Base-by-base conservation (phyloP, 345 rosid genomes). In the Eucalyptus victrix region DNA sequence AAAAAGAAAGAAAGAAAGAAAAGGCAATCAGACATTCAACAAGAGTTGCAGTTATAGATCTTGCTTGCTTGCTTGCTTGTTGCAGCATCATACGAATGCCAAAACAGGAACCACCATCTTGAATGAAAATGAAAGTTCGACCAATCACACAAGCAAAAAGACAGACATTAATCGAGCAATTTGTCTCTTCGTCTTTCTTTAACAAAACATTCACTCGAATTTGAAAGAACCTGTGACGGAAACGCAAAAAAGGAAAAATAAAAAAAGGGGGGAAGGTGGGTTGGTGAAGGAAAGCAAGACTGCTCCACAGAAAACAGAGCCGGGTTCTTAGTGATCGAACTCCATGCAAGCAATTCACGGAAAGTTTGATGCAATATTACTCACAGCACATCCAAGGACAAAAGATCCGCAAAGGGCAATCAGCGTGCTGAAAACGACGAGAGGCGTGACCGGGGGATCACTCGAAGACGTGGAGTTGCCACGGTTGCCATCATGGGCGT, bases 351-450 rank as follows among this genome's bases (percentile, higher is more conserved):
- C 37, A 65, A 65, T 65, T 65, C 37, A n/a, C 76, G 76, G 28
- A 23, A 65, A 65, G 72, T 65, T 65, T 2, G 72, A n/a, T 65
- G 76, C 76, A n/a, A 65, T n/a, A 50, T 47, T n/a, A 81, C 92
- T 94, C 90, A 96, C 93, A 54, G 93, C 91, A 88, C 92, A 92
- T 12, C 93, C 93, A 15, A 8, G 11, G 49, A 67, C 89, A 53
- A 92, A 89, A 54, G 93, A 87, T 10, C 91, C 93, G 32, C 89
- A 89, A 7, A 89, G 92, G 54, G 97, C 94, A 23, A 95, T 91
- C 21, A 94, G 89, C 67, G 97, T 93, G 87, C 96, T 91, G 18
- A 93, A 88, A 30, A 95, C 89, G 83, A 92, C 90, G 30, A 87
- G 65, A 54, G 91, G 88, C 12, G 94, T 91, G 58, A 86, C 50